Evolutionary conservation across 805 yeast species (phyloP).

Genomic region (Cyberlindnera samutprakarnensis): DNA sequence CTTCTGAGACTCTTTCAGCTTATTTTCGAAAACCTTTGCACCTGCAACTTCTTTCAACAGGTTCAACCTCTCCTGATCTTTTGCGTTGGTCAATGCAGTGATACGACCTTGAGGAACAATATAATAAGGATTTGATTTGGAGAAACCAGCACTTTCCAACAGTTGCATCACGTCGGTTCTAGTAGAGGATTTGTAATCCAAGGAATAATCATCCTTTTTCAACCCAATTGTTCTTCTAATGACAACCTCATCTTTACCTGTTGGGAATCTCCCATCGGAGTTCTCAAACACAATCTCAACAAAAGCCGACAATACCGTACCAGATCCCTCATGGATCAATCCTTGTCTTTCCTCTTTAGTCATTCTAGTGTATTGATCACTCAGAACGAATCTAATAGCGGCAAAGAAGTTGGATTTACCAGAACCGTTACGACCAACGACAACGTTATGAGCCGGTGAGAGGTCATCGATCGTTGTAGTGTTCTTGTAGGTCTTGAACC

Average conservation of each 20-base stretch:
- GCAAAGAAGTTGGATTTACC: slow-evolving; percentile 95
- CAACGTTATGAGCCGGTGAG: slow-evolving; percentile 78
- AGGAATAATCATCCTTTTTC: slow-evolving; percentile 83
- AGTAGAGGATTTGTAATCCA: slow-evolving; percentile 74
- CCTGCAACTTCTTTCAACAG: slow-evolving; percentile 91
- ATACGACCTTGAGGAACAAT: slow-evolving; percentile 96
- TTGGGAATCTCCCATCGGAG: slow-evolving; percentile 58
- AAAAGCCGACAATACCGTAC: slow-evolving; percentile 84
- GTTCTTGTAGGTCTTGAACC: slow-evolving; percentile 88
- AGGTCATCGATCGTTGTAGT: slow-evolving; percentile 70
- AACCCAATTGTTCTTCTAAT: slow-evolving; percentile 88
- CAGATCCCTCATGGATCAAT: slow-evolving; percentile 83
- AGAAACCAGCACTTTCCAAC: slow-evolving; percentile 88
- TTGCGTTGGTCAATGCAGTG: slow-evolving; percentile 81
- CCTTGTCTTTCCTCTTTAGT: slow-evolving; percentile 80
- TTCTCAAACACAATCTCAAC: slow-evolving; percentile 89
- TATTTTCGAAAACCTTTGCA: slow-evolving; percentile 81
- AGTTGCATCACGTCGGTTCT: slow-evolving; percentile 74
- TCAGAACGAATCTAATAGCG: slow-evolving; percentile 85
- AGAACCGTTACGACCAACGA: slow-evolving; percentile 91
- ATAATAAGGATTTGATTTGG: slow-evolving; percentile 85
- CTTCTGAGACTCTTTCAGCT: slow-evolving; percentile 67
- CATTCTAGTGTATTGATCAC: slow-evolving; percentile 85
- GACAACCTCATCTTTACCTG: slow-evolving; percentile 51
- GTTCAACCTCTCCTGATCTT: slow-evolving; percentile 72